These are phyloP conservation scores for Xylaria longipes DNA, from an alignment of 495 filamentous ascomycete genomes.

Conservation along the genomic window DNA sequence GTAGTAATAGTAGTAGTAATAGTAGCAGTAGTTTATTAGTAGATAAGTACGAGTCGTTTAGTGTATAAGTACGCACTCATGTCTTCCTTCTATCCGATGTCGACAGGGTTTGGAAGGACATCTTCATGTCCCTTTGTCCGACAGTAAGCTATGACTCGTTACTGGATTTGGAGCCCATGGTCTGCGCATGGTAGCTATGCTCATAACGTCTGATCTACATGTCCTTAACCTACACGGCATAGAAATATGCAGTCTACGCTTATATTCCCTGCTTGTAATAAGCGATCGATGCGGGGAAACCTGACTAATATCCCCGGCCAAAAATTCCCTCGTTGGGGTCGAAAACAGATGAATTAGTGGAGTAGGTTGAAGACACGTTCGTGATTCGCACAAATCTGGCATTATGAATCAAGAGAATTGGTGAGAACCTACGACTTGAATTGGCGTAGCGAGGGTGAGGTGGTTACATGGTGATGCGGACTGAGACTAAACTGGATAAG, in stretches of 20 bases:
- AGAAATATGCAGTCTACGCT: background rate
- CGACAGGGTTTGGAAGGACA: background rate
- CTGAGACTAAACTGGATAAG: background rate
- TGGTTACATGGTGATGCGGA: background rate
- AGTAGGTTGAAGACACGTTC: background rate
- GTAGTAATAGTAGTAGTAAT: too few relatives aligned
- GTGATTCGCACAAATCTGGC: background rate
- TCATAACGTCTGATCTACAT: background rate
- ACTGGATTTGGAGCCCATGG: background rate
- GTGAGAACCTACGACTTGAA: background rate
- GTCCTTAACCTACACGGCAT: background rate
- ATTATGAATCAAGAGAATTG: background rate
- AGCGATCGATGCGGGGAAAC: constrained; percentile 15
- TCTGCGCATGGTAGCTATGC: background rate
- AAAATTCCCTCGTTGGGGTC: background rate
- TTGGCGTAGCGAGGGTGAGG: background rate
- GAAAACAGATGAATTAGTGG: background rate
- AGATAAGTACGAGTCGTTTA: too few relatives aligned
- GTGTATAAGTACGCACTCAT: background rate
- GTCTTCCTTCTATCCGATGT: background rate
- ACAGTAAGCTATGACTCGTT: background rate
- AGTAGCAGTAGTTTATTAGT: too few relatives aligned
- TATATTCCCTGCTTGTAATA: background rate
- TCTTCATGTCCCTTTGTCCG: background rate
- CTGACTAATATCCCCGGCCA: background rate